Conservation (phyloP, 441 rosid species). For the Bruguiera hainesii region DNA sequence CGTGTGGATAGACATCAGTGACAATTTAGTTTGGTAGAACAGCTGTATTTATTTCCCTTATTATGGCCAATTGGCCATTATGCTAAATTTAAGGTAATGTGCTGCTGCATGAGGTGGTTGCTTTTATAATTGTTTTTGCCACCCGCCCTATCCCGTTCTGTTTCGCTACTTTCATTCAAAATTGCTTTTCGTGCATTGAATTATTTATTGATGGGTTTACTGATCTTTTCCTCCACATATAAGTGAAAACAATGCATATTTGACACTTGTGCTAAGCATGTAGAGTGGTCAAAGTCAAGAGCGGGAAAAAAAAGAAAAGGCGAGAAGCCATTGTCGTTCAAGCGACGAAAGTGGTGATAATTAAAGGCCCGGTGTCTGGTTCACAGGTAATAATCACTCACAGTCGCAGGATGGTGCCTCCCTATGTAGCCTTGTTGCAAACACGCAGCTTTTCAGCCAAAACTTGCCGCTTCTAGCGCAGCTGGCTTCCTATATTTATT, state of each 20-base stretch:
- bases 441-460: slow-evolving; percentile 10
- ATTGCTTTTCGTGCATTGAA: neutral
- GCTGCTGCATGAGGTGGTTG: neutral
- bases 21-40: neutral
- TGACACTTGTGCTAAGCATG: slow-evolving; percentile 12
- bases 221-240: too few species aligned
- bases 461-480: neutral
- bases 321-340: too few species aligned
- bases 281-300: too few species aligned
- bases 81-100: slow-evolving; percentile 7
- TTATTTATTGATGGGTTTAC: neutral
- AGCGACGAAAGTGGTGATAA: neutral
- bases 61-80: neutral
- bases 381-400: neutral
- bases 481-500: neutral
- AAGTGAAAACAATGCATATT: neutral
- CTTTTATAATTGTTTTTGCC: neutral
- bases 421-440: slow-evolving; percentile 12
- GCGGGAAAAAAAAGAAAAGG: too few species aligned
- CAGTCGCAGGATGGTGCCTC: neutral
- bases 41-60: neutral
- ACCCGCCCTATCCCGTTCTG: neutral
- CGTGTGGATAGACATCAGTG: neutral
- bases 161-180: neutral
- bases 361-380: neutral